Evolutionary conservation across 306 rosid genomes (phyloP), one percentile per base, ranked within the genome.

Genomic region (Aeschynomene evenia): DNA sequence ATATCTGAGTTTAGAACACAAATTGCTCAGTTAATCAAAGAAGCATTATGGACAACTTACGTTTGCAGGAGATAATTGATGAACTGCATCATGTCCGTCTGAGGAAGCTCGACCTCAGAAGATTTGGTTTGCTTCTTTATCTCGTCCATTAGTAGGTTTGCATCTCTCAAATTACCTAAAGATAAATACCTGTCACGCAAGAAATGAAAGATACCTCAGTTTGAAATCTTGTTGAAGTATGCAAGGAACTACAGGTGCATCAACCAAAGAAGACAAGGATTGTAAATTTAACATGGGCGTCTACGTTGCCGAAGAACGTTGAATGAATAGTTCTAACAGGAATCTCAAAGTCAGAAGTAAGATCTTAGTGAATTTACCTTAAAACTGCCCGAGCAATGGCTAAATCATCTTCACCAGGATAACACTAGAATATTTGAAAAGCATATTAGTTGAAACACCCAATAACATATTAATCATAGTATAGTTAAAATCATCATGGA

Each of bases 341-440:
- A 56, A 54, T 63, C 48, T 54, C 51, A 24, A 15, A 48, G 9
- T 10, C 61, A 62, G 48, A 48, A 42, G 65, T 66, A 15, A 45
- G 55, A 24, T 63, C 42, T 59, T 18, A 61, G 58, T 34, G 63
- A 18, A 40, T 87, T 82, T 84, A 94, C 99, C 92, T 83, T 78
- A 95, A 83, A 83, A 89, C 79, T 2, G 91, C 97, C 61, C 95
- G 84, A 29, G 96, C 89, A 67, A 95, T 83, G 75, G 95, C 96
- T 79, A 91, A 71, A 81, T 95, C 99, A 77, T 91, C 99, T 91
- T 94, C 99, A 58, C 83, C 91, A 11, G 97, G 99, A 80, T 87
- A 95, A 77, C 99, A 87, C 99, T 91, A 77, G 82, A 84, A 63
- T 71, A 72, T 78, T 63, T 74, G 78, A 79, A 81, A 71, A 66